Conservation (phyloP, 2,329 filamentous ascomycete species). For the Diaporthe helianthi region DNA sequence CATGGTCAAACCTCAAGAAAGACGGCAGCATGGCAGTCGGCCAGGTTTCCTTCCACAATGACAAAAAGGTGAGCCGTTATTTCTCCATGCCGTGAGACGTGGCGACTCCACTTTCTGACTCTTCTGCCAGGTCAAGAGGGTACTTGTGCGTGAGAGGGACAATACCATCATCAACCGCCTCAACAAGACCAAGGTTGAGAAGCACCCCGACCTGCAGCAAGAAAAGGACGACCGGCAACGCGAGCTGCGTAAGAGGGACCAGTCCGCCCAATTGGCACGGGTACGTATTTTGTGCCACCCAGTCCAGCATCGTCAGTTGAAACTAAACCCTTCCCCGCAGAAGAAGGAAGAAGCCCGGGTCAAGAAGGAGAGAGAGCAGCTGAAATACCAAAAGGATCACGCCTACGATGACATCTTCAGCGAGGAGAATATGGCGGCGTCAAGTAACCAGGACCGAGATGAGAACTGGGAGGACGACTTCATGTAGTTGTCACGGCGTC, state of each 20-base stretch:
- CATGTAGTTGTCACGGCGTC: slow-evolving; percentile 65
- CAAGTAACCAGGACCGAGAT: slow-evolving; percentile 85
- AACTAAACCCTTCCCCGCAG: slow-evolving; percentile 47
- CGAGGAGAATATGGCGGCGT: slow-evolving; percentile 77
- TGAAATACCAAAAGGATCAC: slow-evolving; percentile 96
- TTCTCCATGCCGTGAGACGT: neutral
- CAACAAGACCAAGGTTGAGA: slow-evolving; percentile 94
- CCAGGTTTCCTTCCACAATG: slow-evolving; percentile 93
- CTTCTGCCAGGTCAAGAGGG: slow-evolving; percentile 70
- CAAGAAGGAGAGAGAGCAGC: slow-evolving; percentile 81
- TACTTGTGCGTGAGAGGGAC: slow-evolving; percentile 80
- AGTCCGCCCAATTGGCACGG: slow-evolving; percentile 65
- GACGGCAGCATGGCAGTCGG: slow-evolving; percentile 94
- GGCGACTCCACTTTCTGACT: neutral
- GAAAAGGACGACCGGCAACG: slow-evolving; percentile 81
- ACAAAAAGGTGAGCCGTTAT: slow-evolving; percentile 65
- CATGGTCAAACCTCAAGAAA: slow-evolving; percentile 93
- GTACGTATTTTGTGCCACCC: slow-evolving; percentile 53
- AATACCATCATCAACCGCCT: slow-evolving; percentile 96
- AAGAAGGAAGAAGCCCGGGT: slow-evolving; percentile 78
- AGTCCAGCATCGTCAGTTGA: slow-evolving; percentile 5
- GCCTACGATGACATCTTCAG: slow-evolving; percentile 93
- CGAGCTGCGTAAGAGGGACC: slow-evolving; percentile 75
- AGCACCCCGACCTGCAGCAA: slow-evolving; percentile 80
- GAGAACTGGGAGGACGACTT: slow-evolving; percentile 89